Conservation (phyloP, 306 rosid species). For the Cicer arietinum region DNA sequence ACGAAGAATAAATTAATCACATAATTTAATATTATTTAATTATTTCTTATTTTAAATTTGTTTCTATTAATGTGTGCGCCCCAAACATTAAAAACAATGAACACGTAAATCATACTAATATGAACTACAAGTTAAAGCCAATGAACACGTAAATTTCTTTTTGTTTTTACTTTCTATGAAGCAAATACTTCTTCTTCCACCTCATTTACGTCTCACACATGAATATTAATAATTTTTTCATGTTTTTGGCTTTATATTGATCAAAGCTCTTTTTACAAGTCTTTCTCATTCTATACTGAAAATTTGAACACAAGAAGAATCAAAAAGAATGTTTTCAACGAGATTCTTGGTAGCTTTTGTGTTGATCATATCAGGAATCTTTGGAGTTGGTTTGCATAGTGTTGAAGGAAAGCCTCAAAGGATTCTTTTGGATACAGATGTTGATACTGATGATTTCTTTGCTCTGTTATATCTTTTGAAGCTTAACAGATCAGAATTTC, state of each 20-base stretch:
- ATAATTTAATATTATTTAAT: too few relatives aligned
- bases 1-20: too few relatives aligned
- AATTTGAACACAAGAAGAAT: slow-evolving; percentile 38
- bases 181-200: not conserved
- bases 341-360: slow-evolving; percentile 45
- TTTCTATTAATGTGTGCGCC: too few relatives aligned
- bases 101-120: not conserved
- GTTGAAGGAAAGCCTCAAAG: slow-evolving; percentile 62
- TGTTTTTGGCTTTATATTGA: slow-evolving; percentile 26
- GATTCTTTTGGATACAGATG: slow-evolving; percentile 87
- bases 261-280: not conserved
- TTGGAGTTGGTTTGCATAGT: slow-evolving; percentile 44
- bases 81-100: too few relatives aligned
- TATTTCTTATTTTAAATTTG: too few relatives aligned
- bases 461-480: slow-evolving; percentile 85
- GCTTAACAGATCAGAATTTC: slow-evolving; percentile 84
- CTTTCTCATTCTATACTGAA: slow-evolving; percentile 18
- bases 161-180: slow-evolving; percentile 28
- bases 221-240: slow-evolving; percentile 28
- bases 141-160: slow-evolving; percentile 43
- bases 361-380: slow-evolving; percentile 42
- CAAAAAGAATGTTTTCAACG: slow-evolving; percentile 49
- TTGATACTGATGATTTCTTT: slow-evolving; percentile 86
- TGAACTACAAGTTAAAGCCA: slow-evolving; percentile 13
- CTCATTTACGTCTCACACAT: slow-evolving; percentile 23